A percentile compares a stretch with the other conserved stretches of the same genome.
phyloP scores from a whole-genome alignment of 108 stramenopile genomes.

The Nitzschia palea region DNA sequence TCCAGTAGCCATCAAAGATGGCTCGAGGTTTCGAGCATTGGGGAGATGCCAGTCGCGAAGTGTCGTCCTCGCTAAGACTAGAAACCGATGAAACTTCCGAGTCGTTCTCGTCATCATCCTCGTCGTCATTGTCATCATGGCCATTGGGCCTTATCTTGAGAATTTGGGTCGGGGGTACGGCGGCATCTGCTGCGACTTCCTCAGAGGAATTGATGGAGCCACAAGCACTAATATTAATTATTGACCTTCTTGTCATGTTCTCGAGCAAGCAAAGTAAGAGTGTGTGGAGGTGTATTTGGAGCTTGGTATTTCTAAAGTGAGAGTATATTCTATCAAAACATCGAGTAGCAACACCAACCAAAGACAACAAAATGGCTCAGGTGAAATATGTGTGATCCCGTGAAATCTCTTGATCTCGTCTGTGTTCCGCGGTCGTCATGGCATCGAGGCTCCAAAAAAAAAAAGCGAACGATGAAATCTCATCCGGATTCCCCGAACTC shows the following conservation, averaged over 20 bases:
- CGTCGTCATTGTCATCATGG: neutral
- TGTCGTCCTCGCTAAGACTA: conserved; percentile 1
- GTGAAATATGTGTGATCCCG: neutral
- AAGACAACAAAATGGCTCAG: too few relatives aligned
- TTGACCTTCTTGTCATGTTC: conserved; percentile 2
- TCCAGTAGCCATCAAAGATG: conserved; percentile 11
- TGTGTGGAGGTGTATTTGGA: too few relatives aligned
- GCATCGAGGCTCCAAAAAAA: neutral
- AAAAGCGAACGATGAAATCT: conserved; percentile 5
- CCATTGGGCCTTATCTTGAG: neutral
- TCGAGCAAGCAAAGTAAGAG: too few relatives aligned
- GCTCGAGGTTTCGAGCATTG: conserved; percentile 6
- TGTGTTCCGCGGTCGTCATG: neutral
- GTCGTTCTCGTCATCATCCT: neutral
- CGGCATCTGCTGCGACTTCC: too few relatives aligned
- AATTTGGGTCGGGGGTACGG: neutral
- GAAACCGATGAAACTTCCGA: neutral
- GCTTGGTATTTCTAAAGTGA: too few relatives aligned
- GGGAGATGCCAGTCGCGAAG: neutral
- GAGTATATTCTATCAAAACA: too few relatives aligned
- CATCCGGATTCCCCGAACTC: neutral
- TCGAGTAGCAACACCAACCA: too few relatives aligned
- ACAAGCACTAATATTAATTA: too few relatives aligned
- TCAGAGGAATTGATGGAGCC: too few relatives aligned
- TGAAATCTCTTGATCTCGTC: neutral